Percentiles rank a stretch among this genome's conserved stretches.
phyloP scores from a whole-genome alignment of 2,329 filamentous ascomycete species.

The Clonostachys byssicola region DNA sequence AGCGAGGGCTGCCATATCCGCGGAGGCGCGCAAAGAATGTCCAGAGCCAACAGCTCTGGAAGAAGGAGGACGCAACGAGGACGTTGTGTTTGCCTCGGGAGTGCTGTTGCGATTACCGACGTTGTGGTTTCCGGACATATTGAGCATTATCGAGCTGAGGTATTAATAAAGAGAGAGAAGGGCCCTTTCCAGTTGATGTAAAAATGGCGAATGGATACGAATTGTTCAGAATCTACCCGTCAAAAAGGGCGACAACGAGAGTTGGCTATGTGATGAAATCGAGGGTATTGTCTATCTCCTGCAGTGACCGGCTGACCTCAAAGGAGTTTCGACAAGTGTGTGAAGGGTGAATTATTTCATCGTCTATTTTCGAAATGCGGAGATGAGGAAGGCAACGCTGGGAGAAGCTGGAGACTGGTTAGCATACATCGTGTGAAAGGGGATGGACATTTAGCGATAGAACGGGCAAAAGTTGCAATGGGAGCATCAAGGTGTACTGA shows the following conservation, averaged over 20 bases:
- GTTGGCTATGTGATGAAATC: too few species aligned
- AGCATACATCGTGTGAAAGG: too few species aligned
- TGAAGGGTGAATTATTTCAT: slow-evolving; percentile 24
- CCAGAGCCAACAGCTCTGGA: slow-evolving; percentile 74
- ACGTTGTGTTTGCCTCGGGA: slow-evolving; percentile 80
- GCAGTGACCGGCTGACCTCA: slow-evolving; percentile 82
- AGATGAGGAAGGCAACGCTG: slow-evolving; percentile 10
- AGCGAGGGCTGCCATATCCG: slow-evolving; percentile 86
- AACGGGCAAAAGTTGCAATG: background rate
- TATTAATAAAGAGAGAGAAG: background rate
- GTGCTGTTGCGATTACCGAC: slow-evolving; percentile 94
- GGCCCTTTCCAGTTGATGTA: too few species aligned
- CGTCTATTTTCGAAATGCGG: slow-evolving; percentile 12
- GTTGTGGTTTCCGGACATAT: slow-evolving; percentile 65
- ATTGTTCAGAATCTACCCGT: too few species aligned
- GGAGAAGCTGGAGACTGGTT: slow-evolving; percentile 10
- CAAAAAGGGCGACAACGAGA: too few species aligned
- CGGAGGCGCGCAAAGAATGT: slow-evolving; percentile 88
- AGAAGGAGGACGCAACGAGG: slow-evolving; percentile 76
- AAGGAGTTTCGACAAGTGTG: slow-evolving; percentile 50
- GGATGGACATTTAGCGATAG: too few species aligned
- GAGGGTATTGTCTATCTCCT: slow-evolving; percentile 44
- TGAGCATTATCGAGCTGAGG: slow-evolving; percentile 37
- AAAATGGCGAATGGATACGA: too few species aligned
- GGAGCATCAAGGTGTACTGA: background rate